Base-by-base conservation (phyloP, 2,329 filamentous ascomycete species). In the Incumbomyces lentus region DNA sequence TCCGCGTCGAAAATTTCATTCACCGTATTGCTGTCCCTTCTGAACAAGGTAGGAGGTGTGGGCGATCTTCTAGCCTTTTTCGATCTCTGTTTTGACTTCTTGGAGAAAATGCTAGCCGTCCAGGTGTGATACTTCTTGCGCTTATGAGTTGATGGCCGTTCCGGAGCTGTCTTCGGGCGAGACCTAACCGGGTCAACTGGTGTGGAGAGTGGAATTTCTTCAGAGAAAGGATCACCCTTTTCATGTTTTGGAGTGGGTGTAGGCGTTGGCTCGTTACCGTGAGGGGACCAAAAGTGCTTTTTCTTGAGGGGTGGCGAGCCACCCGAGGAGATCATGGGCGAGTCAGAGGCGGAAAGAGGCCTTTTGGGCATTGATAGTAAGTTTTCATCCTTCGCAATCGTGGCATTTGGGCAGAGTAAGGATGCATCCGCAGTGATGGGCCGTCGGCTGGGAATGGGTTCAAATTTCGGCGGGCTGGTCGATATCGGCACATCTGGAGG, bases 61-160 rank as follows among this genome's bases (percentile, higher is more conserved):
- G 67, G 66, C 41, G 65, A 59, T 40, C 61, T 60, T 50, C 59
- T 62, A 11, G 55, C 50, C 48, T 69, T 68, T 36, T 72, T 72
- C 13, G 59, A 58, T 22, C 68, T 64, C 42, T 68, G 66, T 49
- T 72, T 72, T 33, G 65, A 62, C 54, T 72, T 74, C 18, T 70
- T 64, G 13, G 68, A 69, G 37, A 76, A 57, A 45, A 76, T 72
- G 7, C 70, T 67, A 16, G 70, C 71, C 34, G 72, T 72, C 72
- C 72, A 76, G 11, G 68, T 71, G 59, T 85, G 87, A 49, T 90
- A 84, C 62, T 84, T 84, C 66, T 86, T 88, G 59, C 81, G 75
- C 52, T 76, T 75, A 65, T 72, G 76, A 33, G 59, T 68, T 43
- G 49, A 60, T 49, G 56, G 60, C 47, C 58, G 64, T 47, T 57